Conservation (phyloP, 1,284 basidiomycete species). For the Neotropicomus parvogracilis region DNA sequence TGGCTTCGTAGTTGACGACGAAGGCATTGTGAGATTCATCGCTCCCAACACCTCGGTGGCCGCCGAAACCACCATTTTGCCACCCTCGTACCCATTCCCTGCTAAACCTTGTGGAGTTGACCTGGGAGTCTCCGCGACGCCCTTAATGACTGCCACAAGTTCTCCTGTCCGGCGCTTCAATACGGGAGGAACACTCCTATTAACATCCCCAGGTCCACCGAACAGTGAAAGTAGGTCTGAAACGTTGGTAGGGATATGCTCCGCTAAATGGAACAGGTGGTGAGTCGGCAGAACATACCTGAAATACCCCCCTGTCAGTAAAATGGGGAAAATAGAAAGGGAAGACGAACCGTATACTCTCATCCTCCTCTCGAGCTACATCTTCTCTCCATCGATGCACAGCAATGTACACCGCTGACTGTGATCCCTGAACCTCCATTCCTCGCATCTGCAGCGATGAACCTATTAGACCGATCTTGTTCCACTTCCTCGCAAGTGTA, state of each 20-base stretch:
- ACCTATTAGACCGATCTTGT: constrained; percentile 55
- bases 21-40: background rate
- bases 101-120: background rate
- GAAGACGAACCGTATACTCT: constrained; percentile 67
- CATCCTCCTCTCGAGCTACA: constrained; percentile 82
- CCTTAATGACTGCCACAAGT: constrained; percentile 57
- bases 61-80: background rate
- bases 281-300: constrained; percentile 77
- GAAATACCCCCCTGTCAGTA: constrained; percentile 6
- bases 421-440: constrained; percentile 63
- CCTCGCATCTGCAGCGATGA: constrained; percentile 38
- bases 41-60: background rate
- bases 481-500: constrained; percentile 74
- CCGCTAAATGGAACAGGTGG: constrained; percentile 65
- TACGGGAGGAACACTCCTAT: constrained; percentile 50
- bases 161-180: constrained; percentile 59
- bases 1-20: background rate
- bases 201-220: constrained; percentile 25
- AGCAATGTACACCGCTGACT: constrained; percentile 70
- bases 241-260: constrained; percentile 60
- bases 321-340: constrained; percentile 1
- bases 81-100: background rate
- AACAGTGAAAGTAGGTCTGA: constrained; percentile 55
- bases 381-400: constrained; percentile 87
- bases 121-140: constrained; percentile 34